These are phyloP conservation scores for Trematosphaeria pertusa DNA, from an alignment of 2,329 filamentous ascomycete species.

Conservation along the genomic window DNA sequence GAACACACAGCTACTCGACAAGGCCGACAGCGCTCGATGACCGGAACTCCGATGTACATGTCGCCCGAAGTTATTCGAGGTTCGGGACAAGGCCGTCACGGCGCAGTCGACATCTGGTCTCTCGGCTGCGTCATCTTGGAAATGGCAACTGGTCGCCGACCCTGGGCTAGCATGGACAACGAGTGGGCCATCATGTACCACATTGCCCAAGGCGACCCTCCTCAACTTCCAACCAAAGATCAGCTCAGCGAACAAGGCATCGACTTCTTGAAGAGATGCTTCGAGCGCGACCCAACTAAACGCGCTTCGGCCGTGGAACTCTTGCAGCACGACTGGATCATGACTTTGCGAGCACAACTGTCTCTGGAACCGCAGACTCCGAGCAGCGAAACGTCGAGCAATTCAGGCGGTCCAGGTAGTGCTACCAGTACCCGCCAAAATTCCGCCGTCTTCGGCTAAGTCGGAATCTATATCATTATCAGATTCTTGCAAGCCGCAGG, in stretches of 20 bases:
- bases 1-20: slow-evolving; percentile 61
- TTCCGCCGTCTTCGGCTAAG: slow-evolving; percentile 39
- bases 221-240: slow-evolving; percentile 79
- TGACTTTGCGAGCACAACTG: slow-evolving; percentile 55
- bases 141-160: slow-evolving; percentile 93
- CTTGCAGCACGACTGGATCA: slow-evolving; percentile 91
- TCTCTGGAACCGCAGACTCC: slow-evolving; percentile 56
- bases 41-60: slow-evolving; percentile 99
- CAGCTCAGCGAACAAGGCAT: slow-evolving; percentile 85
- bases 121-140: slow-evolving; percentile 95
- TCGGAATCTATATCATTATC: not conserved
- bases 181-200: slow-evolving; percentile 99
- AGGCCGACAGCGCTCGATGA: slow-evolving; percentile 82
- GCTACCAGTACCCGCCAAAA: slow-evolving; percentile 36
- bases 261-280: slow-evolving; percentile 88
- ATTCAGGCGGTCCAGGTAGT: slow-evolving; percentile 33
- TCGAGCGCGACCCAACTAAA: slow-evolving; percentile 80
- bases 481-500: slow-evolving; percentile 3
- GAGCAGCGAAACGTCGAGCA: slow-evolving; percentile 35
- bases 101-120: slow-evolving; percentile 94
- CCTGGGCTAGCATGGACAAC: slow-evolving; percentile 96
- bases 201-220: slow-evolving; percentile 95
- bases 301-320: slow-evolving; percentile 85
- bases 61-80: slow-evolving; percentile 98
- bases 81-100: slow-evolving; percentile 72